phyloP scores from a whole-genome alignment of 352 stramenopile species.

The Thraustochytrium striatum region DNA sequence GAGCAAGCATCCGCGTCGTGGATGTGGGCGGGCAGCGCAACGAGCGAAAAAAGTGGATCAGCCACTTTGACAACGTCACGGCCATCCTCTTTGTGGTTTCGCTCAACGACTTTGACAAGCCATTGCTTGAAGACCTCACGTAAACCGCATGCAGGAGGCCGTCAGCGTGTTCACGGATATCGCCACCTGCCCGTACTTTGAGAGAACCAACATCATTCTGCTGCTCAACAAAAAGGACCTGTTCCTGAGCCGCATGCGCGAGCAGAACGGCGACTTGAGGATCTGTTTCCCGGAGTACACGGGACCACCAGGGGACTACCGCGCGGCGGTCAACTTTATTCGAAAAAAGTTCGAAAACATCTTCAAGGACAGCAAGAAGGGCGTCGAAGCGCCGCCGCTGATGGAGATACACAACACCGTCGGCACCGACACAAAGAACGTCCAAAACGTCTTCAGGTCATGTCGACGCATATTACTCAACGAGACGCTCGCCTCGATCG shows the following conservation, averaged over 20 bases:
- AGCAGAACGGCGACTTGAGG: constrained; percentile 41
- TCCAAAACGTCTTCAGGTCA: background rate
- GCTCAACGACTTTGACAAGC: constrained; percentile 64
- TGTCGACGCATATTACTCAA: background rate
- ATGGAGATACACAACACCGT: background rate
- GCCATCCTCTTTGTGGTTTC: constrained; percentile 71
- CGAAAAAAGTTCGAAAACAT: background rate
- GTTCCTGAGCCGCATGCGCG: constrained; percentile 58
- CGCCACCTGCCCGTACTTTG: constrained; percentile 61
- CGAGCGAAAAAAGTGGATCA: no score
- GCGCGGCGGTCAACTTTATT: background rate
- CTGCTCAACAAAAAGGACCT: constrained; percentile 65
- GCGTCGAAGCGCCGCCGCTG: background rate
- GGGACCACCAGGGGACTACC: background rate
- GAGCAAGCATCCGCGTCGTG: constrained; percentile 61
- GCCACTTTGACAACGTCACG: constrained; percentile 63
- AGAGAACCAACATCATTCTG: constrained; percentile 61
- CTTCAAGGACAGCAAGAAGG: background rate
- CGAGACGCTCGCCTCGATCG: background rate
- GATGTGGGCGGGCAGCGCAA: no score
- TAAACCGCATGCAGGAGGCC: constrained; percentile 61
- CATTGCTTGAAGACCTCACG: constrained; percentile 62
- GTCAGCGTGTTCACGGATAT: constrained; percentile 64
- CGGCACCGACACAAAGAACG: background rate
- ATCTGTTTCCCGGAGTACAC: constrained; percentile 40